Evolutionary conservation across 495 filamentous ascomycete species (phyloP).

Genomic region (Beverwykella pulmonaria): DNA sequence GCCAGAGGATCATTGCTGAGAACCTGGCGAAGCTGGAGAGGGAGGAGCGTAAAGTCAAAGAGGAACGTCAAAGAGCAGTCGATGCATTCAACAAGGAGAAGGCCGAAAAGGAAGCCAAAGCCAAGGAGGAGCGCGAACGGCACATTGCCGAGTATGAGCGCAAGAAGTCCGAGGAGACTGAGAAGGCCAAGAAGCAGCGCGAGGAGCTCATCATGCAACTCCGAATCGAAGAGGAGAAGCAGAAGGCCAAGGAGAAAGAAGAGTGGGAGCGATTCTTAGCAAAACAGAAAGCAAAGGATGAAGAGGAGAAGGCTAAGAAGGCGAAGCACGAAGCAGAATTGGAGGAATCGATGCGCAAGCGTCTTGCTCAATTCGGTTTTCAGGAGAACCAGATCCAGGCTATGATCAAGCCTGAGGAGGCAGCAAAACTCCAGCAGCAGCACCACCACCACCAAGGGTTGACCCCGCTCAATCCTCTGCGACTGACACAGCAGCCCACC

Average conservation of each 20-base stretch:
- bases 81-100: constrained; percentile 34
- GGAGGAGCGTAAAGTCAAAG: constrained; percentile 32
- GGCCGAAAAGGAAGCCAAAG: constrained; percentile 35
- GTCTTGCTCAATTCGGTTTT: constrained; percentile 43
- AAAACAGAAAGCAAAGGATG: constrained; percentile 44
- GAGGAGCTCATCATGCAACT: constrained; percentile 39
- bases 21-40: constrained; percentile 30
- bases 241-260: constrained; percentile 43
- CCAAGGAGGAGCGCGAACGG: constrained; percentile 35
- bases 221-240: constrained; percentile 39
- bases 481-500: constrained; percentile 32
- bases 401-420: constrained; percentile 44
- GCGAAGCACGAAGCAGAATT: constrained; percentile 36
- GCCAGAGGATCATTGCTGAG: constrained; percentile 33
- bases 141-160: constrained; percentile 42
- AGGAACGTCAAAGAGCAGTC: constrained; percentile 31
- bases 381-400: constrained; percentile 47
- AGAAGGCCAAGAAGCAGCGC: constrained; percentile 35
- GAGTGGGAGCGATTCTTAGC: constrained; percentile 39
- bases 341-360: constrained; percentile 38
- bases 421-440: constrained; percentile 30
- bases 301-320: constrained; percentile 44
- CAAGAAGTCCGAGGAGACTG: constrained; percentile 39
- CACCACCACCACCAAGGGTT: constrained; percentile 19
- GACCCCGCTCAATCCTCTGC: constrained; percentile 28